Percentiles rank a stretch among this genome's conserved stretches.
Evolutionary conservation across 352 stramenopile genomes (phyloP).

Genomic region (Peronospora tabacina): DNA sequence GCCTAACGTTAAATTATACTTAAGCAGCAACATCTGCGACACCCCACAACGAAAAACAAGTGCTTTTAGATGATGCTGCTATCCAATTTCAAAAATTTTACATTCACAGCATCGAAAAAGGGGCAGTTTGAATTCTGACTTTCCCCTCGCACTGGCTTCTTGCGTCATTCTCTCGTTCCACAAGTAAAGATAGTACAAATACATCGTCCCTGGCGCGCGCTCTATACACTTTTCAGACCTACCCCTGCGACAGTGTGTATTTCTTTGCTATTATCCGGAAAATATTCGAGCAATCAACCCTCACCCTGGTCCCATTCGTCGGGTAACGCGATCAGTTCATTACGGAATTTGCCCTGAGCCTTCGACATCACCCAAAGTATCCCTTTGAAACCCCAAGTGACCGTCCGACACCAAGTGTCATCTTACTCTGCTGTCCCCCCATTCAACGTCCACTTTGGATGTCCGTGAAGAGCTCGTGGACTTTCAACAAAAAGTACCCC

Average conservation of each 20-base stretch:
- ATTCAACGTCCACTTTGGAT: slow-evolving; percentile 39
- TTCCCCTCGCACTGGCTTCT: slow-evolving; percentile 21
- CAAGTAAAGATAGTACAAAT: neutral
- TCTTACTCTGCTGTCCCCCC: slow-evolving; percentile 5
- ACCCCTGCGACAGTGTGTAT: too few relatives aligned
- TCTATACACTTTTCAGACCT: slow-evolving; percentile 4
- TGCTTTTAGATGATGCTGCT: too few relatives aligned
- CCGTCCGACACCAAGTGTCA: slow-evolving; percentile 11
- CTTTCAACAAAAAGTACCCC: slow-evolving; percentile 81
- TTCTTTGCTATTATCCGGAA: neutral
- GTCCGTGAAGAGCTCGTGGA: slow-evolving; percentile 79
- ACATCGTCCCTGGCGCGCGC: neutral
- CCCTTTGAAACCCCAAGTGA: slow-evolving; percentile 8
- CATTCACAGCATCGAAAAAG: too few relatives aligned
- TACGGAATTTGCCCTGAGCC: slow-evolving; percentile 40
- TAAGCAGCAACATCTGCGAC: too few relatives aligned
- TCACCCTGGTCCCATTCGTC: slow-evolving; percentile 26
- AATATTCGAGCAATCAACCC: neutral
- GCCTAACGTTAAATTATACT: too few relatives aligned
- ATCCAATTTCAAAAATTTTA: too few relatives aligned
- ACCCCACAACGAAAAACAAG: too few relatives aligned
- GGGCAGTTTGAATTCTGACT: too few relatives aligned
- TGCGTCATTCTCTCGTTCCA: slow-evolving; percentile 3
- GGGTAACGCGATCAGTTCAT: slow-evolving; percentile 65
- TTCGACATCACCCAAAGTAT: slow-evolving; percentile 15